phyloP scores from a whole-genome alignment of 768 basidiomycete genomes.

The Clitopilus hobsonii region DNA sequence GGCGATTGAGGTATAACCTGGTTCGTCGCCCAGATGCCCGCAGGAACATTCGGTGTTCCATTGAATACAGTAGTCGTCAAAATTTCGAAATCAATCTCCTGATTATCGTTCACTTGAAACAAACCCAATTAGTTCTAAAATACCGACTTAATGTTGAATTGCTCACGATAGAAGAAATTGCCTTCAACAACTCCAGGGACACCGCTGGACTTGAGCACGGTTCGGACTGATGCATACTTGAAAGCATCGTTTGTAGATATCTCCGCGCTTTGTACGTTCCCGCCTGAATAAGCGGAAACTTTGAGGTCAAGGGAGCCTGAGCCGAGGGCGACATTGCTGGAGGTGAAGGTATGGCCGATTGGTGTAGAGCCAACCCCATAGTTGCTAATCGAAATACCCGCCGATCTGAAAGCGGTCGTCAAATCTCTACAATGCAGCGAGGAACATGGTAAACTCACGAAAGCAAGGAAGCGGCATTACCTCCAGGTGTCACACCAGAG shows the following conservation, averaged over 20 bases:
- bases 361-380: slow-evolving; percentile 16
- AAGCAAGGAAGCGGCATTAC: slow-evolving; percentile 16
- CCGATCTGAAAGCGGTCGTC: slow-evolving; percentile 7
- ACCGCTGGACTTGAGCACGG: slow-evolving; percentile 27
- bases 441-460: slow-evolving; percentile 13
- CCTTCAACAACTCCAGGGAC: slow-evolving; percentile 29
- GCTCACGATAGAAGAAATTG: slow-evolving; percentile 30
- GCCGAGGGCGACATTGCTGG: slow-evolving; percentile 24
- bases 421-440: background rate
- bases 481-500: slow-evolving; percentile 15
- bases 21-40: slow-evolving; percentile 33
- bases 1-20: too few species aligned
- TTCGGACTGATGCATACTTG: slow-evolving; percentile 29
- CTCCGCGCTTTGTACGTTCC: slow-evolving; percentile 23
- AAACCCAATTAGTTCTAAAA: background rate
- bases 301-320: slow-evolving; percentile 27
- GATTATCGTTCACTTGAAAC: slow-evolving; percentile 21
- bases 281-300: slow-evolving; percentile 25
- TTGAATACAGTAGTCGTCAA: slow-evolving; percentile 26
- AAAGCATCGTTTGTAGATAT: slow-evolving; percentile 22
- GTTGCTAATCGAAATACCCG: slow-evolving; percentile 24
- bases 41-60: slow-evolving; percentile 20
- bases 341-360: slow-evolving; percentile 20
- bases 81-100: slow-evolving; percentile 30
- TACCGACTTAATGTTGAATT: background rate